Evolutionary conservation across 225 moss, liverwort and hornwort species (phyloP), one percentile per base, ranked within the genome.

Genomic region (Anthoceros angustus): DNA sequence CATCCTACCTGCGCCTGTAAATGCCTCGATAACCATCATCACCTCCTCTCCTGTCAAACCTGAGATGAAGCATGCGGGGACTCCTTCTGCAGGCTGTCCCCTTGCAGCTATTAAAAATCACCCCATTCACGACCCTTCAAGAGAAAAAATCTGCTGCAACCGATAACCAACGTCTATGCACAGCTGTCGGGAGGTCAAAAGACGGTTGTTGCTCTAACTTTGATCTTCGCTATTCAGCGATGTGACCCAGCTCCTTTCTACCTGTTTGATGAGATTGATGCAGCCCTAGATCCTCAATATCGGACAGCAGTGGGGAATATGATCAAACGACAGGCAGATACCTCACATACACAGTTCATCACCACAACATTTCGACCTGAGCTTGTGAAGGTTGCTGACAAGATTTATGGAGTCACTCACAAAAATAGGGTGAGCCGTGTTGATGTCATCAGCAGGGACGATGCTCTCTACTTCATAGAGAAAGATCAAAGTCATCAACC

Each of bases 251-350:
- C 87, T 63, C 79, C 84, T 3, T 82, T 91, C 62, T 80, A 80
- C 69, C 77, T 87, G n/a, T 86, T 83, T 73, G 87, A 83, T 74
- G 91, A 92, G 66, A 92, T 92, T 72, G 88, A 92, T 83, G 91
- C 86, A 45, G 82, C 86, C 67, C 74, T 86, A 39, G 82, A 86
- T 72, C 87, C 86, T 8, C 74, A 84, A 48, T 81, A 81, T 66
- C 72, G 81, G 48, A 84, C 91, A 18, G 75, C 87, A 25, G 79
- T 86, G 26, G 86, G 80, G 62, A 86, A 87, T 63, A 92, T 92
- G 91, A 92, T 92, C 55, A 86, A 92, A 77, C 82, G 91, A 70
- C 91, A 91, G 69, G 91, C 87, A 63, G 91, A 91, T 74, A 81
- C 87, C 0, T 85, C 82, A 12, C 79, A 82, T 49, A 92, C 91